These are phyloP conservation scores for Claviceps paspali DNA, from an alignment of 2,329 filamentous ascomycete genomes.

Conservation along the genomic window DNA sequence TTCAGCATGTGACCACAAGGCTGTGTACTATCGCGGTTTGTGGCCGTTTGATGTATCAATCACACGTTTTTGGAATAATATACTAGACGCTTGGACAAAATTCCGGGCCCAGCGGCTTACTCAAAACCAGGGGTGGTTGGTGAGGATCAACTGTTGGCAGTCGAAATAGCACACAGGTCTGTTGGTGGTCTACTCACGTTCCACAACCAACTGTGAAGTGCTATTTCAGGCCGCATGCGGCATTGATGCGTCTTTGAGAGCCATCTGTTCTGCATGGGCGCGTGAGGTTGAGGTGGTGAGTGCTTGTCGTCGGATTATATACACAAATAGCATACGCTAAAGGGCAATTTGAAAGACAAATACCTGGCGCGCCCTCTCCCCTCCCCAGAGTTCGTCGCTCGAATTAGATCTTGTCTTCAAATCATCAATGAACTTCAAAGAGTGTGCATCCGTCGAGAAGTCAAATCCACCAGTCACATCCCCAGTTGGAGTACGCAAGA, in stretches of 20 bases:
- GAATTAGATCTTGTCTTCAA: background rate
- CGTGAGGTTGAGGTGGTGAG: background rate
- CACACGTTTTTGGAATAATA: slow-evolving; percentile 3
- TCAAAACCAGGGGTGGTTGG: slow-evolving; percentile 7
- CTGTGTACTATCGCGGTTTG: background rate
- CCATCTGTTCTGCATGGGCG: background rate
- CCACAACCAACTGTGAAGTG: slow-evolving; percentile 5
- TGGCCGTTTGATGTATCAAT: slow-evolving; percentile 1
- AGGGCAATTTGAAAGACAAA: background rate
- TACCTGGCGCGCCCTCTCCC: background rate
- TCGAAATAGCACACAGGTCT: slow-evolving; percentile 2
- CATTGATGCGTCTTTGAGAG: slow-evolving; percentile 3
- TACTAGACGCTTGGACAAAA: slow-evolving; percentile 4
- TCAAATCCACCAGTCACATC: background rate
- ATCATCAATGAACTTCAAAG: background rate
- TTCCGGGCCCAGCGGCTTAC: slow-evolving; percentile 4
- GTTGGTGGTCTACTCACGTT: slow-evolving; percentile 6
- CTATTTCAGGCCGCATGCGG: slow-evolving; percentile 10
- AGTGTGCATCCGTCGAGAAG: background rate
- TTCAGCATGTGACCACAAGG: slow-evolving; percentile 4
- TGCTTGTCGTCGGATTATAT: background rate
- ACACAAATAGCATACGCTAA: slow-evolving; percentile 6
- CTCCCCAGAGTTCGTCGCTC: background rate
- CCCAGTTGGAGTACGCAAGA: too few species aligned
- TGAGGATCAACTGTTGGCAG: slow-evolving; percentile 8